phyloP scores from a whole-genome alignment of 495 filamentous ascomycete species.

The Thermothielavioides terrestris region DNA sequence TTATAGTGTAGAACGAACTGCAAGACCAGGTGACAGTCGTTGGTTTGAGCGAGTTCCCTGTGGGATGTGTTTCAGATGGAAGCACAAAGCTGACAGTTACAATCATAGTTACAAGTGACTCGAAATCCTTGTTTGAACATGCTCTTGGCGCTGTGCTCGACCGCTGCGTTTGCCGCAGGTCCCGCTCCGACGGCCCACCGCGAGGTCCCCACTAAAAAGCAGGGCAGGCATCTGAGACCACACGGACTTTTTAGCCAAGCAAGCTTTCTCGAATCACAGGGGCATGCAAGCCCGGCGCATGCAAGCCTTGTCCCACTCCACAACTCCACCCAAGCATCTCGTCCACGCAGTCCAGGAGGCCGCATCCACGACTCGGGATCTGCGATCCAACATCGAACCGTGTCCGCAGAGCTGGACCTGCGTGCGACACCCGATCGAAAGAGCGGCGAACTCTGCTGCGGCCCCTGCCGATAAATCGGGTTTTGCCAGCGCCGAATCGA shows the following conservation, averaged over 20 bases:
- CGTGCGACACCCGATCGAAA: neutral
- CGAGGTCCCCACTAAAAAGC: too few species aligned
- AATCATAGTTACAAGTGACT: too few species aligned
- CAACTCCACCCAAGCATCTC: conserved; percentile 3
- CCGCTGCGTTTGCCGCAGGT: neutral
- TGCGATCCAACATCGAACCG: neutral
- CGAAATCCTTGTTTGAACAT: neutral
- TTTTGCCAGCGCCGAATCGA: too few species aligned
- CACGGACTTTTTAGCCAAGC: neutral
- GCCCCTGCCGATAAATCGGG: neutral
- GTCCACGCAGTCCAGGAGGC: neutral
- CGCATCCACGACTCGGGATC: neutral
- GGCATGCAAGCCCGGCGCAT: neutral
- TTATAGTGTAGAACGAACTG: too few species aligned
- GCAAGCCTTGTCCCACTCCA: conserved; percentile 1
- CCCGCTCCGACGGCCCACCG: neutral
- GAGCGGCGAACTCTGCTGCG: neutral
- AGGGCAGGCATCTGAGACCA: neutral
- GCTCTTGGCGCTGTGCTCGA: neutral
- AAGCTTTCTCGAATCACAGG: neutral
- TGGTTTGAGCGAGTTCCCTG: too few species aligned
- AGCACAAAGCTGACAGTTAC: too few species aligned
- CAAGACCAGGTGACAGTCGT: too few species aligned
- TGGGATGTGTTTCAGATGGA: too few species aligned
- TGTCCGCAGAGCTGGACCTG: neutral